Base-by-base conservation (phyloP, 179 eudicot species). In the Beta corolliflora region DNA sequence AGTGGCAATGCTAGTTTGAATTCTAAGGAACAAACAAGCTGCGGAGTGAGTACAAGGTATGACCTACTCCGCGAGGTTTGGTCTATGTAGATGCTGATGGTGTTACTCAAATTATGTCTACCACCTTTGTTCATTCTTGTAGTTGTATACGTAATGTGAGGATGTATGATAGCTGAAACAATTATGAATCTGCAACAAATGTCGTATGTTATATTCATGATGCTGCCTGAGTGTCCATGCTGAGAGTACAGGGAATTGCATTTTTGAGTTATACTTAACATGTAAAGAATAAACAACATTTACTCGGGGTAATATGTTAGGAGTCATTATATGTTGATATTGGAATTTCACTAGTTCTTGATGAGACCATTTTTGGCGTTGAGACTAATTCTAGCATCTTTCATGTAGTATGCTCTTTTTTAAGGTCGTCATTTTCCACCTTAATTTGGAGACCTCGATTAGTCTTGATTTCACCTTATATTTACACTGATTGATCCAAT, bases 11-110 rank as follows among this genome's bases (percentile, higher is more conserved):
- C 68, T 16, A 71, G 83, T 25, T 15, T 73, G 21, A 87, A 85
- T 36, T 78, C 29, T 11, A 71, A 66, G 60, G 89, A 83, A 29
- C 80, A 72, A 56, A 78, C 59, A 23, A 81, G 73, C 64, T 71
- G 25, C 60, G 79, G 71, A 80, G 89, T 87, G 75, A 93, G 90
- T 77, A 75, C 86, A 10, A 89, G 99, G 90, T 93, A 89, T 81
- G 88, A 83, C 80, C 95, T 95, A 77, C 92, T 95, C 45, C 98
- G 94, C 58, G 91, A 91, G 83, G 95, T 93, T 70, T 95, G 98
- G 99, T 84, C 87, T 68, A 73, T 68, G 59, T 89, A 87, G 88
- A 79, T 56, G 16, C 70, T 36, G 64, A 31, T 53, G 44, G 11
- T 25, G 36, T 12, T 25, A 56, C 15, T 19, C 71, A 21, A 36